phyloP scores from a whole-genome alignment of 257 asterid genomes.

The Lantana camara region DNA sequence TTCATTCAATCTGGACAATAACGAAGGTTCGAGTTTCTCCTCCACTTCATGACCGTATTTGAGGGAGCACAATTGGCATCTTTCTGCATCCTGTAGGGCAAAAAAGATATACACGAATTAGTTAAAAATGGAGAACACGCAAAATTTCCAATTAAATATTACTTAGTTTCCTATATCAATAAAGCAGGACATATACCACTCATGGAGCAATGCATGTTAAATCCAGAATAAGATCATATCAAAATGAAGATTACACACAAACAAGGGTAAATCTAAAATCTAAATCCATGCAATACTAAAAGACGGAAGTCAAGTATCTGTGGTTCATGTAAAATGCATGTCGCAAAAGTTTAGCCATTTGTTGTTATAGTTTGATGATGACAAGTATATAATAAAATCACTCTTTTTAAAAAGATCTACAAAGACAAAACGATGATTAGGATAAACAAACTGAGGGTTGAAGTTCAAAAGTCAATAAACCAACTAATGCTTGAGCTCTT shows the following conservation, averaged over 20 bases:
- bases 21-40: constrained; percentile 13
- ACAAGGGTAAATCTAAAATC: too few relatives aligned
- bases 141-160: not conserved
- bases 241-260: too few relatives aligned
- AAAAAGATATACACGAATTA: not conserved
- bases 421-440: too few relatives aligned
- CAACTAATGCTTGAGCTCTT: too few relatives aligned
- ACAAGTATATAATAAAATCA: too few relatives aligned
- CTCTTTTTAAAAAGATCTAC: too few relatives aligned
- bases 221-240: not conserved
- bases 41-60: not conserved
- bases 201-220: not conserved
- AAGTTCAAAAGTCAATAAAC: too few relatives aligned
- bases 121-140: not conserved
- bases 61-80: constrained; percentile 32
- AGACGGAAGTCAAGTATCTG: not conserved
- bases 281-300: not conserved
- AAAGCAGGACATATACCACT: not conserved
- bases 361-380: too few relatives aligned
- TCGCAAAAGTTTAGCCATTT: too few relatives aligned
- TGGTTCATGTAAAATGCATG: not conserved
- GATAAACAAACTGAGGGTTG: too few relatives aligned
- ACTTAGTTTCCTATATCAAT: too few relatives aligned
- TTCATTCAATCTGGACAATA: constrained; percentile 39
- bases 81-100: constrained; percentile 31